Evolutionary conservation across 1,139 yeast genomes (phyloP), one percentile per base, ranked within the genome.

Genomic region (Nakaseomyces glabratus): DNA sequence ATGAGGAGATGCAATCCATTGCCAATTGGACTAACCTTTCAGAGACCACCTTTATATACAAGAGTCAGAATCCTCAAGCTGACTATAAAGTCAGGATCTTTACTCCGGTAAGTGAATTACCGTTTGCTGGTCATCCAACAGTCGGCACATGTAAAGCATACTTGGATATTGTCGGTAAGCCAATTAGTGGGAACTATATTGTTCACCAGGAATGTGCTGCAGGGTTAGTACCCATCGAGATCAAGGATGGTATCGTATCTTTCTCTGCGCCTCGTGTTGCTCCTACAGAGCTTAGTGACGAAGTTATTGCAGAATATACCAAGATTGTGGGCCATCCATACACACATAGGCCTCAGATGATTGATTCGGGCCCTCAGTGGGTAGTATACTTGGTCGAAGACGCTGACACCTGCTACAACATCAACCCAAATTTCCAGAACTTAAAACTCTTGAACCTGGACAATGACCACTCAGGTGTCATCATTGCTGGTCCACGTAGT

Each of bases 91-190:
- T 72, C 6, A 55, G 76, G 17, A 73, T 73, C 9, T 72, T 71
- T 45, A 60, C 69, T 0, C 68, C 73, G 0, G 42, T 31, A 3
- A 31, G 35, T 1, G 79, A 73, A 44, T 48, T 73, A 24, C 74
- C 76, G 3, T 73, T 73, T 56, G 78, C 78, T 1, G 79, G 80
- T 1, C 79, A 73, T 44, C 79, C 79, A 2, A 72, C 76, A 0
- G 44, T 73, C 19, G 79, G 78, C 2, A 58, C 74, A 0, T 65
- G 70, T 21, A 57, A 51, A 46, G 73, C 73, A 1, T 53, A 61
- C 20, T 38, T 64, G 20, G 68, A 68, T 38, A 52, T 57, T 15
- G 42, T 48, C 2, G 45, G 61, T 51, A 14, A 28, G 44, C 18
- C 28, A 4, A 20, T 24, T 13, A 24, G 35, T 7, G 43, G 41